Evolutionary conservation across 2,329 filamentous ascomycete genomes (phyloP), one percentile per base, ranked within the genome.

Genomic region (Cercospora zeae-maydis): DNA sequence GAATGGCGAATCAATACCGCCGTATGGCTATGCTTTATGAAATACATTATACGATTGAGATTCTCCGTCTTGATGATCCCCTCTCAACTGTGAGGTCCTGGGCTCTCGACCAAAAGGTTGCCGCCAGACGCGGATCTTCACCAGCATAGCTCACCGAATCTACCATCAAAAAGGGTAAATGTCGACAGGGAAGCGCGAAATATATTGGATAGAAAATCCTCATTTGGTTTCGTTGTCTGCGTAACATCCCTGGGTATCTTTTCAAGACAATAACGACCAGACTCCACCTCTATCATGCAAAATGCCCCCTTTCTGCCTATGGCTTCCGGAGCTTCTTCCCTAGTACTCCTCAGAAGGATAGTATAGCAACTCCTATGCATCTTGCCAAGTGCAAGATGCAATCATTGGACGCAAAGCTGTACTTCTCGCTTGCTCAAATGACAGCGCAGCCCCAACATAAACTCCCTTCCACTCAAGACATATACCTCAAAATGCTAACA

Each of bases 241-340:
- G 56, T 51, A 36, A 56, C 39, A 55, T 55, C 31, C 53, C 21
- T 52, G 51, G 58, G 47, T 60, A 60, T 53, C 47, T 59, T 34
- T 34, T 51, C 39, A 45, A 52, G 51, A 42, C 47, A 45, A 54
- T 45, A 56, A 60, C 45, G 51, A 60, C 36, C 31, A 52, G 51
- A 49, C 36, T 60, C 58, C 47, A 54, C 51, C 58, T 60, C 47
- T 54, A 16, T 36, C 27, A 45, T 60, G 51, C 58, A 58, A 24
- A n/a, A 31, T 30, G 2, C 11, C 39, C 39, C 24, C 47, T 13
- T 52, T 52, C 47, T 52, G 13, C 24, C n/a, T 33, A 31, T 4
- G 24, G 47, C 24, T 52, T 52, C 47, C 14, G 13, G 7, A 21
- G 13, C 39, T 19, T 8, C n/a, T 21, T 16, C 31, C 53, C 34